phyloP scores from a whole-genome alignment of 2,329 filamentous ascomycete species.

The Ophiostoma himal-ulmi region DNA sequence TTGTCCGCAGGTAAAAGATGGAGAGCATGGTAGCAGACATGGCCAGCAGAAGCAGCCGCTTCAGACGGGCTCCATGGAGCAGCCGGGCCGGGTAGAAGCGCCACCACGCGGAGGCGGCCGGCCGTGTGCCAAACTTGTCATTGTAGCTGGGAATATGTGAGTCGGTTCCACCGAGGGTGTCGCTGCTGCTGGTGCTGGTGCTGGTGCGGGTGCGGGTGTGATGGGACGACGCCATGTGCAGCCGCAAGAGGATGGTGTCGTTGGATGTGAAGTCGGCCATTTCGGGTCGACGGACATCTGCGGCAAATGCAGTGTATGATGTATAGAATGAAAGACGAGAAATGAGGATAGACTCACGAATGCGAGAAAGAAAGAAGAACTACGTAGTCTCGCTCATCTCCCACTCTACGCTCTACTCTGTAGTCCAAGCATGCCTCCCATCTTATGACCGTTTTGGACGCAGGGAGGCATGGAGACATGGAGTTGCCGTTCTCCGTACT shows the following conservation, averaged over 20 bases:
- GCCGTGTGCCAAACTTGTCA: neutral
- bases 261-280: slow-evolving; percentile 11
- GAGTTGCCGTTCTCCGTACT: neutral
- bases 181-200: neutral
- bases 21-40: neutral
- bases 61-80: neutral
- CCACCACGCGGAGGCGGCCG: neutral
- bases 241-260: slow-evolving; percentile 9
- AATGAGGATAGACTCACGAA: neutral
- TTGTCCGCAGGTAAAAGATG: slow-evolving; percentile 9
- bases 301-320: neutral
- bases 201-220: neutral
- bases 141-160: neutral
- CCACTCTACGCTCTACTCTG: neutral
- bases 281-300: too few species aligned
- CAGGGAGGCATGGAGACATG: neutral
- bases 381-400: neutral
- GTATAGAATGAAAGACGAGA: neutral
- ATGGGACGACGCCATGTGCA: neutral
- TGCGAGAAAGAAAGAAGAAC: neutral
- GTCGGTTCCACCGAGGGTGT: neutral
- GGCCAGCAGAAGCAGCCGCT: neutral
- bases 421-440: neutral
- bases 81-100: neutral
- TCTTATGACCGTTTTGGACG: neutral